Conservation (phyloP, 345 rosid genomes). For the Pelargonium nanum region DNA sequence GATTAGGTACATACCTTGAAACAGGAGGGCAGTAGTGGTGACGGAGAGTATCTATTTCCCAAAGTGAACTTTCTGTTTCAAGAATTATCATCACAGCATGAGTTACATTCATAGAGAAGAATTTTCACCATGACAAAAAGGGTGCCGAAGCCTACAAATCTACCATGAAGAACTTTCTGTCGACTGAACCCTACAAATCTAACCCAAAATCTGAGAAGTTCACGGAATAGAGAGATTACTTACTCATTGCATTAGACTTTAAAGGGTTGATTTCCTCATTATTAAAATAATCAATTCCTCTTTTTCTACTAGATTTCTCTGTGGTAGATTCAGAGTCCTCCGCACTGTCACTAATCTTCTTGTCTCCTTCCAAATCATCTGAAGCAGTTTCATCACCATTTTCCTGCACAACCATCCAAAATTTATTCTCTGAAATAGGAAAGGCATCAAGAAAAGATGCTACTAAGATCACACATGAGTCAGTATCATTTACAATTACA, state of each 20-base stretch:
- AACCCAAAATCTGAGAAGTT: not conserved
- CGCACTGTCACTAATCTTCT: conserved; percentile 18
- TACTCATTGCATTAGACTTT: conserved; percentile 73
- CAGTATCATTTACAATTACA: no score
- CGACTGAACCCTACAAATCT: no score
- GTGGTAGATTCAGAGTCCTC: conserved; percentile 11
- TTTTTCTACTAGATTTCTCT: conserved; percentile 20
- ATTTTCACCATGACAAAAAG: no score
- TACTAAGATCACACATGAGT: no score
- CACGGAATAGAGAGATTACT: conserved; percentile 13
- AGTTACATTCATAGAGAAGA: not conserved
- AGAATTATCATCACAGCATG: conserved; percentile 3
- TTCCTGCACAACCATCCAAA: conserved; percentile 29
- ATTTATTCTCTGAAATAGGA: not conserved
- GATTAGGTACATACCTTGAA: conserved; percentile 46
- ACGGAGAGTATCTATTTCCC: conserved; percentile 81
- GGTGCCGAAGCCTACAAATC: no score
- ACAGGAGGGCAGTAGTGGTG: conserved; percentile 93
- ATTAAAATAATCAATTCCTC: conserved; percentile 60
- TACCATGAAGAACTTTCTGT: no score
- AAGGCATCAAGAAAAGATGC: not conserved
- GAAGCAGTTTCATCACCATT: conserved; percentile 22
- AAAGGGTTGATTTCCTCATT: conserved; percentile 48
- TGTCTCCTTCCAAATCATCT: conserved; percentile 22
- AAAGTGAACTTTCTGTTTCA: conserved; percentile 75